A percentile compares a stretch with the other conserved stretches of the same genome.
These are phyloP conservation scores for Dioscorea dumetorum DNA, from an alignment of 106 monocot genomes.

Conservation along the genomic window DNA sequence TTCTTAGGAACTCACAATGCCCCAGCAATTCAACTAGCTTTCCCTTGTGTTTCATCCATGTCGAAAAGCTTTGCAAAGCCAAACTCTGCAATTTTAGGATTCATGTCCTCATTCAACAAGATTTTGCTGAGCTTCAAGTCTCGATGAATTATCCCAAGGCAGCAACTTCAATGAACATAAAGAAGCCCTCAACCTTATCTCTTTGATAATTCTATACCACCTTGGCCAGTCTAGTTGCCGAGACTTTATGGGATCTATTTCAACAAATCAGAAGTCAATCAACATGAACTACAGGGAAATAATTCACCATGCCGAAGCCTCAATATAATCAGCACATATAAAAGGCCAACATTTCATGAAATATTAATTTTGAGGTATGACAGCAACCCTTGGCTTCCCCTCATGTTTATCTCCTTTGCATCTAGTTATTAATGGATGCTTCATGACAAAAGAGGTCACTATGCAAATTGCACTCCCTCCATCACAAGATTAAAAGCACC, in stretches of 20 bases:
- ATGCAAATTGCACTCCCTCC: too few relatives aligned
- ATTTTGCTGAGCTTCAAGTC: constrained; percentile 24
- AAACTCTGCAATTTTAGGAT: constrained; percentile 10
- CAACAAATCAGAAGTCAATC: not conserved
- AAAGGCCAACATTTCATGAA: too few relatives aligned
- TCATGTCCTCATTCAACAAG: constrained; percentile 11
- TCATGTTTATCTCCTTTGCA: too few relatives aligned
- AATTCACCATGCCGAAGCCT: too few relatives aligned
- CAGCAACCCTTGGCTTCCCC: too few relatives aligned
- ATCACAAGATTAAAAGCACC: too few relatives aligned
- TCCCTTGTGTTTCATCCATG: constrained; percentile 4
- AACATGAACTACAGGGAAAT: not conserved
- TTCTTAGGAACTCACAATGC: constrained; percentile 8
- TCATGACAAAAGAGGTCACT: too few relatives aligned
- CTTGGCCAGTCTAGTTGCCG: not conserved
- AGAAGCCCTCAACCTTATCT: constrained; percentile 11
- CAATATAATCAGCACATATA: too few relatives aligned
- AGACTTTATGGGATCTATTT: constrained; percentile 6
- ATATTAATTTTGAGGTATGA: too few relatives aligned
- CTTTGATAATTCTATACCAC: constrained; percentile 6
- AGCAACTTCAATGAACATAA: constrained; percentile 12
- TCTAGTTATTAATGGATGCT: too few relatives aligned
- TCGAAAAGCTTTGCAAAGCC: constrained; percentile 11
- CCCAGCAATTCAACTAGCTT: constrained; percentile 5
- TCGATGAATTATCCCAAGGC: constrained; percentile 14